phyloP scores from a whole-genome alignment of 805 yeast genomes.

The Cyberlindnera saturnus region DNA sequence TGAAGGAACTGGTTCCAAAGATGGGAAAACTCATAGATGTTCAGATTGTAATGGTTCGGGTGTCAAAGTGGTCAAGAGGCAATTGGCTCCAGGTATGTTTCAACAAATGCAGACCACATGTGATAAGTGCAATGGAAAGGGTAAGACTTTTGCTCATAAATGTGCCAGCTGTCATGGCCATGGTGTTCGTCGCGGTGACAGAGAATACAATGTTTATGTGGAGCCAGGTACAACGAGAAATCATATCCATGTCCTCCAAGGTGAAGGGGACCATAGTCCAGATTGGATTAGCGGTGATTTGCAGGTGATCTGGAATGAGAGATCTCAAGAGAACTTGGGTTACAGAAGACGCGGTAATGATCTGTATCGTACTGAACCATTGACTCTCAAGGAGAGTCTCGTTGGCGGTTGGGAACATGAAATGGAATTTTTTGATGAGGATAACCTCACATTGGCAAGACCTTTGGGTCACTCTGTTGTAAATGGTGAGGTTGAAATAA shows the following conservation, averaged over 20 bases:
- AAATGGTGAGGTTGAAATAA: constrained; percentile 65
- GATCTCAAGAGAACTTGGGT: constrained; percentile 57
- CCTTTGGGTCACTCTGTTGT: constrained; percentile 43
- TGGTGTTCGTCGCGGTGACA: constrained; percentile 50
- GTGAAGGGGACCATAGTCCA: constrained; percentile 82
- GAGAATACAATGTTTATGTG: constrained; percentile 56
- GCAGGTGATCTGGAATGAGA: constrained; percentile 54
- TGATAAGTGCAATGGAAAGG: constrained; percentile 75
- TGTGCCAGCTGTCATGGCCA: constrained; percentile 71
- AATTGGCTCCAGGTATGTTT: constrained; percentile 85
- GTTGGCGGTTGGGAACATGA: constrained; percentile 76
- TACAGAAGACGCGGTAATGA: constrained; percentile 73
- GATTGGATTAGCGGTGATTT: constrained; percentile 81
- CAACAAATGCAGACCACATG: constrained; percentile 80
- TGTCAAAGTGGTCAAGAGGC: constrained; percentile 53
- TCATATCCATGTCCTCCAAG: constrained; percentile 50
- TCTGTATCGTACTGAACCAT: constrained; percentile 74
- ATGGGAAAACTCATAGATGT: constrained; percentile 66
- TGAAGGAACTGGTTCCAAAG: constrained; percentile 80
- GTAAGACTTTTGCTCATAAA: constrained; percentile 53
- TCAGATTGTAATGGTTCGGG: constrained; percentile 73
- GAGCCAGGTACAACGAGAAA: constrained; percentile 67
- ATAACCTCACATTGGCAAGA: constrained; percentile 39
- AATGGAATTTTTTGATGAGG: constrained; percentile 64
- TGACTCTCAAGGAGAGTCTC: constrained; percentile 66